Conservation (phyloP, 1,284 basidiomycete species). For the Testicularia cyperi region DNA sequence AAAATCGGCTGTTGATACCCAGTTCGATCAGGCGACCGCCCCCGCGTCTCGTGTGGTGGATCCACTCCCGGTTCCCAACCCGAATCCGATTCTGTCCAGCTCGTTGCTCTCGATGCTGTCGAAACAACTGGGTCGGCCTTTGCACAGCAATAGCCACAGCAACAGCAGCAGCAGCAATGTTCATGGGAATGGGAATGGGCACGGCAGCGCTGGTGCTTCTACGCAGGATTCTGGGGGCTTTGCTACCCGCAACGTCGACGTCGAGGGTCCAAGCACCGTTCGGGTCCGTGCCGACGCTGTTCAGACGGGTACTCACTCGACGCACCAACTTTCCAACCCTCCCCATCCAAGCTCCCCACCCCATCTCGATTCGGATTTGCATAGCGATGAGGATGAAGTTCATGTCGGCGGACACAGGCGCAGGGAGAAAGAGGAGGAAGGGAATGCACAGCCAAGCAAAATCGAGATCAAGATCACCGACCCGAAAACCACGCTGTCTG, state of each 20-base stretch:
- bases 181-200: not conserved
- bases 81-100: constrained; percentile 4
- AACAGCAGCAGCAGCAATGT: not conserved
- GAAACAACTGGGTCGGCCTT: constrained; percentile 4
- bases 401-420: not conserved
- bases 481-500: not conserved
- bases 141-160: not conserved
- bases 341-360: no score
- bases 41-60: not conserved
- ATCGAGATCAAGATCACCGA: not conserved
- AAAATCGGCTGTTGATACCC: no score
- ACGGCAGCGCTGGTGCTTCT: no score
- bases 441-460: not conserved
- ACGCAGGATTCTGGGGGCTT: no score
- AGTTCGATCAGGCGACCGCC: no score
- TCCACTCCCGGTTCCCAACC: not conserved
- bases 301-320: no score
- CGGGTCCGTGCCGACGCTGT: no score
- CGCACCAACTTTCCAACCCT: no score
- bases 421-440: not conserved
- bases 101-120: constrained; percentile 7
- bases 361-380: constrained; percentile 3
- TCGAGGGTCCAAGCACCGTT: no score
- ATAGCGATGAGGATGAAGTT: not conserved
- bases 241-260: no score